Evolutionary conservation across 371 early-diverging fungal species (phyloP).

Genomic region (Mucor mucedo): DNA sequence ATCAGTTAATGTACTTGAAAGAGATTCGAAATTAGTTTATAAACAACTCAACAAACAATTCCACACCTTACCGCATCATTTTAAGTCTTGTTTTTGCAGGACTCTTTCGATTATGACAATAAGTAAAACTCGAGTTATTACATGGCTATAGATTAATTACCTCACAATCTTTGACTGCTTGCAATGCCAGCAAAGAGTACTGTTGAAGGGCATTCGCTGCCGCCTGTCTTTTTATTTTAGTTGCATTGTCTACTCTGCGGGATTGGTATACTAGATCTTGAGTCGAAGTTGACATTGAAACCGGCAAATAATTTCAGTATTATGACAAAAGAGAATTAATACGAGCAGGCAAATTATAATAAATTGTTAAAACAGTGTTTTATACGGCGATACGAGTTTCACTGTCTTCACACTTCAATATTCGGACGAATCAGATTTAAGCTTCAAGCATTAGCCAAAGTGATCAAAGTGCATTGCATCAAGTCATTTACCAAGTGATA

Average conservation of each 20-base stretch:
- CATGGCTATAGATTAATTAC: slow-evolving; percentile 11
- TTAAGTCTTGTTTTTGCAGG: slow-evolving; percentile 38
- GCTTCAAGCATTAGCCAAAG: too few species aligned
- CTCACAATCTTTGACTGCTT: slow-evolving; percentile 27
- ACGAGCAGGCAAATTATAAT: too few species aligned
- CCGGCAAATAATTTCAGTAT: too few species aligned
- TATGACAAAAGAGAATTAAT: too few species aligned
- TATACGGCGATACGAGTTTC: too few species aligned
- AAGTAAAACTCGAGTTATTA: background rate
- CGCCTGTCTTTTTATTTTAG: slow-evolving; percentile 27
- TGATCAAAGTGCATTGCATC: too few species aligned
- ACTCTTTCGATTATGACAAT: slow-evolving; percentile 8
- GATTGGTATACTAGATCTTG: slow-evolving; percentile 17
- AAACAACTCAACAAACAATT: background rate
- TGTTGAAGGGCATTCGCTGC: slow-evolving; percentile 35
- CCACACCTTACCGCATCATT: slow-evolving; percentile 28
- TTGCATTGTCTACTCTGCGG: slow-evolving; percentile 28
- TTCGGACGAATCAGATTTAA: too few species aligned
- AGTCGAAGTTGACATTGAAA: background rate
- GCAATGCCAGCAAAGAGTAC: slow-evolving; percentile 30
- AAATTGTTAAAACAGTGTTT: too few species aligned
- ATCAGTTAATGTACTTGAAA: slow-evolving; percentile 18
- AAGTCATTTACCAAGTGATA: too few species aligned
- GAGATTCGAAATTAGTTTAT: background rate
- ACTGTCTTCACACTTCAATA: too few species aligned